Percentiles rank a stretch among this genome's conserved stretches.
Evolutionary conservation across 805 yeast genomes (phyloP).

Genomic region (Torulaspora maleeae): DNA sequence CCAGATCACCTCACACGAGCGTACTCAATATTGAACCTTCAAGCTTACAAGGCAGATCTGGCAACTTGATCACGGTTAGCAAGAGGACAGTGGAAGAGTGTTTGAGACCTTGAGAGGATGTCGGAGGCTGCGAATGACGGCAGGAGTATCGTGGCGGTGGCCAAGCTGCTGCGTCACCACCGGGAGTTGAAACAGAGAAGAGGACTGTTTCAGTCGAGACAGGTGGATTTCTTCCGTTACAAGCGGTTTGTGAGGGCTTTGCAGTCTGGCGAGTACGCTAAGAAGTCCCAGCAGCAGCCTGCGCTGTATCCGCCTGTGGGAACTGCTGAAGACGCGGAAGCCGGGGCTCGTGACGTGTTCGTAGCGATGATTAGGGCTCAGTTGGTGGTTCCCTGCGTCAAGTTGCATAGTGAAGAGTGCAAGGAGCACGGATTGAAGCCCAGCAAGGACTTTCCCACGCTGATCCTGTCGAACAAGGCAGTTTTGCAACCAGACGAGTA

Average conservation of each 20-base stretch:
- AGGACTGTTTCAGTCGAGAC: slow-evolving; percentile 68
- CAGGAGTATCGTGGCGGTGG: slow-evolving; percentile 55
- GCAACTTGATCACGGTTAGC: not conserved
- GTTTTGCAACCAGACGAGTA: slow-evolving; percentile 61
- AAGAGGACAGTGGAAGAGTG: not conserved
- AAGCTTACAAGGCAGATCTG: not conserved
- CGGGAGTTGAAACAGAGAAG: slow-evolving; percentile 69
- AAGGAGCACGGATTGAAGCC: slow-evolving; percentile 59
- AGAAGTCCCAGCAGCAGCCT: slow-evolving; percentile 45
- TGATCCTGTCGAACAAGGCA: slow-evolving; percentile 53
- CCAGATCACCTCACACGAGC: not conserved
- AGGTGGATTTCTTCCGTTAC: slow-evolving; percentile 77
- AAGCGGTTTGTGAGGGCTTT: slow-evolving; percentile 81
- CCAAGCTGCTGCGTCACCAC: slow-evolving; percentile 64
- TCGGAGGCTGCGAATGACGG: slow-evolving; percentile 38
- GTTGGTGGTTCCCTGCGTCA: slow-evolving; percentile 69
- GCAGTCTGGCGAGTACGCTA: slow-evolving; percentile 62
- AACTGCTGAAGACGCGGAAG: slow-evolving; percentile 37
- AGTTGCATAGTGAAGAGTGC: slow-evolving; percentile 65
- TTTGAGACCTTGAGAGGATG: not conserved
- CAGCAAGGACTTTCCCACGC: slow-evolving; percentile 58
- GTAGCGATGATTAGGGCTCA: slow-evolving; percentile 66
- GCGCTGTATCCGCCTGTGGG: slow-evolving; percentile 42
- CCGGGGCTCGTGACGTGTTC: slow-evolving; percentile 58
- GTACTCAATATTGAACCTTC: slow-evolving; percentile 1